Evolutionary conservation across 306 rosid species (phyloP).

Genomic region (Cicer chorassanicum): DNA sequence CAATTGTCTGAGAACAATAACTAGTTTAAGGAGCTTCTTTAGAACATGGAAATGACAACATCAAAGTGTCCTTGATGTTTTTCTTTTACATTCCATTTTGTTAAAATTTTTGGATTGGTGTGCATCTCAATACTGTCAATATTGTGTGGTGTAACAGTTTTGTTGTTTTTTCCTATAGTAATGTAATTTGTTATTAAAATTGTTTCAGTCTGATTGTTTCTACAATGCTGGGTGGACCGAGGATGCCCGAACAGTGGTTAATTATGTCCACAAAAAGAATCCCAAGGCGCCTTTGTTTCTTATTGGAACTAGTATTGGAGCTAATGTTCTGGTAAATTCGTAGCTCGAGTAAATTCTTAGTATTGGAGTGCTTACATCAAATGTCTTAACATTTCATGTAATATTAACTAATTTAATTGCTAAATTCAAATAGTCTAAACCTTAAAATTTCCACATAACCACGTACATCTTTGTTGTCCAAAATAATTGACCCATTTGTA

Average conservation of each 20-base stretch:
- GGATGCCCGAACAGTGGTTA: constrained; percentile 74
- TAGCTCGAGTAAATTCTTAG: constrained; percentile 12
- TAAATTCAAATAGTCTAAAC: constrained; percentile 28
- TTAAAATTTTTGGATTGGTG: constrained; percentile 32
- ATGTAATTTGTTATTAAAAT: constrained; percentile 38
- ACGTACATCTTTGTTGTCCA: neutral
- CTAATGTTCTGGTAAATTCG: constrained; percentile 79
- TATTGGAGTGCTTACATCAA: constrained; percentile 20
- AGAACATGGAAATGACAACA: constrained; percentile 17
- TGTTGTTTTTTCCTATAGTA: constrained; percentile 34
- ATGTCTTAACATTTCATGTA: constrained; percentile 23
- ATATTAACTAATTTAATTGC: constrained; percentile 9
- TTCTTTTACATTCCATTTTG: constrained; percentile 7
- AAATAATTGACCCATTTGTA: too few species aligned
- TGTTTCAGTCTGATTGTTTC: constrained; percentile 89
- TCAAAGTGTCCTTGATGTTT: neutral
- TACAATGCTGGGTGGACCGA: constrained; percentile 99
- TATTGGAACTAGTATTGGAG: constrained; percentile 94
- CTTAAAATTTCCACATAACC: constrained; percentile 10
- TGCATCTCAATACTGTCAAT: constrained; percentile 29
- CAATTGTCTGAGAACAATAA: constrained; percentile 15
- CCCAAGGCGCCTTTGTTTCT: constrained; percentile 77
- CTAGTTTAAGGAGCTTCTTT: constrained; percentile 10
- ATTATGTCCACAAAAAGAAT: constrained; percentile 70
- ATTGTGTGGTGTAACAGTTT: constrained; percentile 35